Evolutionary conservation across 2,329 filamentous ascomycete species (phyloP).

Genomic region (Talaromyces piceae): DNA sequence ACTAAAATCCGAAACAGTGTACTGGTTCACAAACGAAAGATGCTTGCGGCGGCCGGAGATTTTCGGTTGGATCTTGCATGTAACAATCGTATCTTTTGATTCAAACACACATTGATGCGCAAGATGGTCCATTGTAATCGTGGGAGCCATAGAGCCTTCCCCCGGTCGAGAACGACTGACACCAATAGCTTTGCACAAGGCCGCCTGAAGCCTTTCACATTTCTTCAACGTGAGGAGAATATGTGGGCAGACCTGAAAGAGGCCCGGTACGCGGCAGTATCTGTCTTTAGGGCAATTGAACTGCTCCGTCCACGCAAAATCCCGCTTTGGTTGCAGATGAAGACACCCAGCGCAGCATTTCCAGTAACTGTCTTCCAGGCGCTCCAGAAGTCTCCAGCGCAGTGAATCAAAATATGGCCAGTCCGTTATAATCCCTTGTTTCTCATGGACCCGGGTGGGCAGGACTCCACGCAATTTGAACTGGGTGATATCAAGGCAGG

Average conservation of each 20-base stretch:
- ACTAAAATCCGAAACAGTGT: neutral
- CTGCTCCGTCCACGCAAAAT: neutral
- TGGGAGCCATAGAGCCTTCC: neutral
- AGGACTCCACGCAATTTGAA: neutral
- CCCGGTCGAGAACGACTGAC: neutral
- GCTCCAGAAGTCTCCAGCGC: conserved; percentile 2
- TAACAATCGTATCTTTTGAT: neutral
- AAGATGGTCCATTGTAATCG: neutral
- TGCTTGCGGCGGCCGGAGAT: neutral
- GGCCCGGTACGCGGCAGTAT: conserved; percentile 1
- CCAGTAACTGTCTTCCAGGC: conserved; percentile 3
- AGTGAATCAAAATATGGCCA: neutral
- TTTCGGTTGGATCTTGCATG: neutral
- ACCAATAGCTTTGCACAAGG: neutral
- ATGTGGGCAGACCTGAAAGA: conserved; percentile 6
- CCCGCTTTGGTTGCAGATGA: conserved; percentile 1
- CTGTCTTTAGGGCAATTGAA: neutral
- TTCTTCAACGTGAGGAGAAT: conserved; percentile 8
- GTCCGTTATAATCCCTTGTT: neutral
- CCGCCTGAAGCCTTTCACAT: neutral
- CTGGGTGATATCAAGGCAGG: neutral
- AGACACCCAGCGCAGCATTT: conserved; percentile 8
- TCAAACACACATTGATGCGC: neutral
- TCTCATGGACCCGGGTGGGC: neutral
- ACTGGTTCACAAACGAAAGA: neutral